Conservation (phyloP, 306 rosid species). For the Lathyrus tuberosus region DNA sequence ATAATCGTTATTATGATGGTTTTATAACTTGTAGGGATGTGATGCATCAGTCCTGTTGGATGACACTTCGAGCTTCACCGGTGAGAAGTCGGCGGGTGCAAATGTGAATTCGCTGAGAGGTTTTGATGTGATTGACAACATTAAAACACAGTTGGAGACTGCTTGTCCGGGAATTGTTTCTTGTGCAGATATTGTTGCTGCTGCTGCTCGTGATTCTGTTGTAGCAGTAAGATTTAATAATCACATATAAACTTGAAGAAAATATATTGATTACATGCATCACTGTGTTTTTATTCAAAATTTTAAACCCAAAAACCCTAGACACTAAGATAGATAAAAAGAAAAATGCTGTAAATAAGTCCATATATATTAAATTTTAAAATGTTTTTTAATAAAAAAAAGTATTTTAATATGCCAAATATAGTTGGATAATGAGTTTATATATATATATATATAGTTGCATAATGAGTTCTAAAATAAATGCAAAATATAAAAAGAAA, state of each 20-base stretch:
- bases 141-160: constrained; percentile 61
- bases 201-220: constrained; percentile 74
- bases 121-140: constrained; percentile 62
- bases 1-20: not conserved
- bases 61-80: constrained; percentile 65
- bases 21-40: constrained; percentile 56
- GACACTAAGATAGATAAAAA: no score
- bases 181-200: constrained; percentile 70
- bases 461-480: no score
- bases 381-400: no score
- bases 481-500: no score
- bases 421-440: no score
- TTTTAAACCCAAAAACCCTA: no score
- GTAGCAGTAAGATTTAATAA: constrained; percentile 49
- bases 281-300: no score
- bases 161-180: constrained; percentile 73
- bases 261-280: not conserved
- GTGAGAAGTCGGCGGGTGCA: constrained; percentile 72
- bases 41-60: constrained; percentile 75
- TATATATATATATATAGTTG: no score
- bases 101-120: constrained; percentile 65
- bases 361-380: no score
- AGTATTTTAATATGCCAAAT: no score
- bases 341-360: no score
- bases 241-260: not conserved